Evolutionary conservation across 2,329 filamentous ascomycete genomes (phyloP), one percentile per base, ranked within the genome.

Genomic region (Coniochaeta sp.): DNA sequence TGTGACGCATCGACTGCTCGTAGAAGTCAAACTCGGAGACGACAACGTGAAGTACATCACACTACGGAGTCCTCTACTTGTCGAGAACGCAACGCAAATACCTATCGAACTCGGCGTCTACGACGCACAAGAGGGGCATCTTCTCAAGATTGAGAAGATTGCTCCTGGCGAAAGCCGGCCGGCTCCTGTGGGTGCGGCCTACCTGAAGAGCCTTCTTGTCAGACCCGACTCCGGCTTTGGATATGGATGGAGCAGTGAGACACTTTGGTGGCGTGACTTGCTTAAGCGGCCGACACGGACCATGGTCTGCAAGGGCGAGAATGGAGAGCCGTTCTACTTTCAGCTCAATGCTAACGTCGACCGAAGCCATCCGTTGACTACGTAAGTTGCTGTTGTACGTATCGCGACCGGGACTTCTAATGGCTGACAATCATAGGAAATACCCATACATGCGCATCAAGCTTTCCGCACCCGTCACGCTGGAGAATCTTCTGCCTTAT

Each of bases 21-120:
- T 98, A 0, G 95, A 99, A 61, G 89, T 99, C 59, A 91, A 85
- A 59, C 81, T 99, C 26, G 95, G 92, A n/a, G 78, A 85, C 0
- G 93, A 99, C 77, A 98, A 98, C 68, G 90, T 99, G 76, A 99
- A 99, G 77, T 96, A 96, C 71, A 96, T 99, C 69, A 99, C 93
- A 1, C 87, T 99, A 69, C 86, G 95, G 28, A 98, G 93, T 19
- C 95, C 95, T 0, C 78, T 99, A 1, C 77, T 97, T 0, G 87
- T 99, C 8, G 95, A 99, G 71, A 99, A 99, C 73, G 90, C 95
- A 64, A 99, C 95, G 0, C 91, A 99, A 70, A 96, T 99, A 50
- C 93, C 95, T 0, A 87, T 99, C 16, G 95, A 99, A 73, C 75
- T 99, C 24, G 96, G 95, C 17, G 87, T 99, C 17, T 97, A 91